Evolutionary conservation across 2,329 filamentous ascomycete genomes (phyloP).

Genomic region (Stachybotrys echinatus): DNA sequence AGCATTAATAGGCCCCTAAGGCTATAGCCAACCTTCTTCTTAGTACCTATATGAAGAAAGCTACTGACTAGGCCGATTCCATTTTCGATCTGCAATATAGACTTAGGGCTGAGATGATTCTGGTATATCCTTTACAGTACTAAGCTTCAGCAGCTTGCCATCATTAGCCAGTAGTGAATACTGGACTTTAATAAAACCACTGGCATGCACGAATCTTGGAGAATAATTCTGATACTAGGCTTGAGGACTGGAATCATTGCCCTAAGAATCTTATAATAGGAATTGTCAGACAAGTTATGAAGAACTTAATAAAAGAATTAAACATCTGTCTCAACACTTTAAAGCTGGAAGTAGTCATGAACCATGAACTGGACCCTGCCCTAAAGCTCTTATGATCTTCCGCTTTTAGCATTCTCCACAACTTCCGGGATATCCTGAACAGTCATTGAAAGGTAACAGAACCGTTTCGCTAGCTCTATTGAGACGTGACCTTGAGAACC

Average conservation of each 20-base stretch:
- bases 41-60: constrained; percentile 30
- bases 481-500: not conserved
- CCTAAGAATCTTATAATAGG: not conserved
- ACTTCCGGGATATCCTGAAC: not conserved
- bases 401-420: not conserved
- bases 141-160: constrained; percentile 35
- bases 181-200: constrained; percentile 38
- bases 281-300: not conserved
- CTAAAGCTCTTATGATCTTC: not conserved
- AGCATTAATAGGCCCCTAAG: constrained; percentile 35
- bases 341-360: not conserved
- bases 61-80: constrained; percentile 23
- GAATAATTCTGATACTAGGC: not conserved
- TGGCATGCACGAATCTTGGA: not conserved
- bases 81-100: constrained; percentile 16
- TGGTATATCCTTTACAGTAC: constrained; percentile 34
- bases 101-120: constrained; percentile 34
- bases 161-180: constrained; percentile 43
- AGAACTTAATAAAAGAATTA: not conserved
- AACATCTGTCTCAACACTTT: not conserved
- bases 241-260: not conserved
- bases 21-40: constrained; percentile 29
- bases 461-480: not conserved
- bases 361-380: not conserved
- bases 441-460: not conserved